These are phyloP conservation scores for Millerozyma acaciae DNA, from an alignment of 805 yeast species.

Conservation along the genomic window DNA sequence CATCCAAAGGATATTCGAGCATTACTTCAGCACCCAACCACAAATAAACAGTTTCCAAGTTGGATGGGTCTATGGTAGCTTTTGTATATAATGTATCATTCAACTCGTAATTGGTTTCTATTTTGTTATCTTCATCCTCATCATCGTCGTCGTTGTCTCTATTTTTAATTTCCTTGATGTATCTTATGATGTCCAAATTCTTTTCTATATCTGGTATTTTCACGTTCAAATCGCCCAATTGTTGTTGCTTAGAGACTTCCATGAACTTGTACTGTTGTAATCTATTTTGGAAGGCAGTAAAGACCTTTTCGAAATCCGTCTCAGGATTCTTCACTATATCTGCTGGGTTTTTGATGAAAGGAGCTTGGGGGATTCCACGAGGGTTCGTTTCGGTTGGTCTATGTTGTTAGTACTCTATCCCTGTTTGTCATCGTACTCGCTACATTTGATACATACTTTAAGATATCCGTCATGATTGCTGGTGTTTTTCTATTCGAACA, in stretches of 20 bases:
- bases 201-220: conserved; percentile 92
- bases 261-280: conserved; percentile 86
- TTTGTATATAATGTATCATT: conserved; percentile 89
- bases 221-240: conserved; percentile 48
- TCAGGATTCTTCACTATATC: conserved; percentile 63
- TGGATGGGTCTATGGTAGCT: conserved; percentile 64
- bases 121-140: conserved; percentile 15
- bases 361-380: conserved; percentile 96
- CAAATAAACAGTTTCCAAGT: conserved; percentile 58
- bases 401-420: conserved; percentile 6
- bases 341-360: conserved; percentile 82
- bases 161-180: conserved; percentile 48
- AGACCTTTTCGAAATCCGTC: conserved; percentile 61
- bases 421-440: not conserved
- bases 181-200: conserved; percentile 69
- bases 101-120: conserved; percentile 81
- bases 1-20: conserved; percentile 90
- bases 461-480: conserved; percentile 25
- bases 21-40: conserved; percentile 99
- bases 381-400: conserved; percentile 70
- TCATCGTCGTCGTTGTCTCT: conserved; percentile 27
- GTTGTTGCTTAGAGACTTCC: conserved; percentile 57
- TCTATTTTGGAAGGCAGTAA: conserved; percentile 79
- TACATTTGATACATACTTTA: conserved; percentile 21
- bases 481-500: too few relatives aligned